Conservation (phyloP, 108 stramenopile genomes). For the Nitzschia sp. region DNA sequence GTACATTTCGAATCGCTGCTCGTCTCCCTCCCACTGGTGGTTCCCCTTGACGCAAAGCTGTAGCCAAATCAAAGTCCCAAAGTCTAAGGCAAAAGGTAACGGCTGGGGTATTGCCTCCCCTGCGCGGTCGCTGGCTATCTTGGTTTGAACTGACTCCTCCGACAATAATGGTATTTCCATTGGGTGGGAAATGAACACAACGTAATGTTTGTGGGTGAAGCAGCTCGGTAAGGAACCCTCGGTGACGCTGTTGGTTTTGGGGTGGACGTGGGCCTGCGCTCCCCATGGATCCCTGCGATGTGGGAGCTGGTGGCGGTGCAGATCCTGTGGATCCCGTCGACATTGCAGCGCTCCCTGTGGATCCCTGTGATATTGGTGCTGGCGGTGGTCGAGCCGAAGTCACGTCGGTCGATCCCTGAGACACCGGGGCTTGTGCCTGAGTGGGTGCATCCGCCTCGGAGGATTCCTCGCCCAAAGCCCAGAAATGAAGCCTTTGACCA, state of each 20-base stretch:
- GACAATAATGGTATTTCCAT: slow-evolving; percentile 76
- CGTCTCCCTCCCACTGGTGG: slow-evolving; percentile 26
- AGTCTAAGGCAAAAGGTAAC: slow-evolving; percentile 78
- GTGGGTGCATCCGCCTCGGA: background rate
- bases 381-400: background rate
- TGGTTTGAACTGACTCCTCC: slow-evolving; percentile 72
- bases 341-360: background rate
- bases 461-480: slow-evolving; percentile 67
- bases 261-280: background rate
- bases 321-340: background rate
- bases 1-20: slow-evolving; percentile 52
- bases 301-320: background rate
- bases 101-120: slow-evolving; percentile 36
- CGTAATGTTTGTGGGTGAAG: slow-evolving; percentile 71
- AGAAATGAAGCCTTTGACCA: slow-evolving; percentile 86
- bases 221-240: slow-evolving; percentile 37
- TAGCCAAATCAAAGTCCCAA: slow-evolving; percentile 75
- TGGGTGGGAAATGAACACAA: slow-evolving; percentile 91
- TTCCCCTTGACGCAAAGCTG: slow-evolving; percentile 40
- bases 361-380: background rate
- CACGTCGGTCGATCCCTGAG: background rate
- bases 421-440: background rate
- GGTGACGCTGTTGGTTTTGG: background rate
- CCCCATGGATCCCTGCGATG: background rate
- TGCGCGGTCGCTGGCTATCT: slow-evolving; percentile 31